These are phyloP conservation scores for Apiotrichum domesticum DNA, from an alignment of 1,284 basidiomycete species.

Conservation along the genomic window DNA sequence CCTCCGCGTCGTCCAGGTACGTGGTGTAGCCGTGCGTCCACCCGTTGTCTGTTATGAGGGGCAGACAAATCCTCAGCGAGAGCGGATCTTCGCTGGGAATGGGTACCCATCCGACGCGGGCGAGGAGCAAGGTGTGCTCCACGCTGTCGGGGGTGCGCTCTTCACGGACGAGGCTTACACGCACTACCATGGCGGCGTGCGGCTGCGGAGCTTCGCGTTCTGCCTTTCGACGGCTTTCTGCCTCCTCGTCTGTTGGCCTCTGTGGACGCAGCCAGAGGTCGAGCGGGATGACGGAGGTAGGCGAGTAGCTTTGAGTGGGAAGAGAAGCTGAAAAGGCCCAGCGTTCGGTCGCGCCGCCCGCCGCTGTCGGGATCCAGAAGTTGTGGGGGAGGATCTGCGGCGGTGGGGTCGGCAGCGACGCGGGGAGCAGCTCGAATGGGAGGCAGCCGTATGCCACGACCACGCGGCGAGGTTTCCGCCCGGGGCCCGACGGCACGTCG, in stretches of 20 bases:
- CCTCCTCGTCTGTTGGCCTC: too few species aligned
- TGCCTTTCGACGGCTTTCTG: too few species aligned
- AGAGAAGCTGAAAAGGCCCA: conserved; percentile 30
- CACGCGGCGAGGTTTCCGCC: too few species aligned
- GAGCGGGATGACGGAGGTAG: conserved; percentile 38
- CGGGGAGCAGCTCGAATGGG: conserved; percentile 36
- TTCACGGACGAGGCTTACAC: too few species aligned
- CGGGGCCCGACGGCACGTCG: too few species aligned
- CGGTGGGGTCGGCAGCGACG: conserved; percentile 29
- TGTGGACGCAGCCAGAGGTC: conserved; percentile 14
- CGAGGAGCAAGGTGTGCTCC: too few species aligned
- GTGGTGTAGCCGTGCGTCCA: conserved; percentile 3
- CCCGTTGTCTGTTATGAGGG: not conserved
- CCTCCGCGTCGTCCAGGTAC: too few species aligned
- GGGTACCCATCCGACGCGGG: not conserved
- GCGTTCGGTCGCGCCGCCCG: conserved; percentile 6
- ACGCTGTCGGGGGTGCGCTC: too few species aligned
- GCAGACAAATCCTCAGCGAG: not conserved
- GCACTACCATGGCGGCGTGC: too few species aligned
- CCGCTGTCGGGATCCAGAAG: conserved; percentile 1
- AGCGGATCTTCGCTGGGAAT: conserved; percentile 13
- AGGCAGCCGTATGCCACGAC: too few species aligned
- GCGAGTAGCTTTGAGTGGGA: conserved; percentile 37
- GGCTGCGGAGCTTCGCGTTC: too few species aligned
- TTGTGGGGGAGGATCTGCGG: conserved; percentile 13